Evolutionary conservation across 2,329 filamentous ascomycete species (phyloP).

Genomic region (Rhynchosporium graminicola): DNA sequence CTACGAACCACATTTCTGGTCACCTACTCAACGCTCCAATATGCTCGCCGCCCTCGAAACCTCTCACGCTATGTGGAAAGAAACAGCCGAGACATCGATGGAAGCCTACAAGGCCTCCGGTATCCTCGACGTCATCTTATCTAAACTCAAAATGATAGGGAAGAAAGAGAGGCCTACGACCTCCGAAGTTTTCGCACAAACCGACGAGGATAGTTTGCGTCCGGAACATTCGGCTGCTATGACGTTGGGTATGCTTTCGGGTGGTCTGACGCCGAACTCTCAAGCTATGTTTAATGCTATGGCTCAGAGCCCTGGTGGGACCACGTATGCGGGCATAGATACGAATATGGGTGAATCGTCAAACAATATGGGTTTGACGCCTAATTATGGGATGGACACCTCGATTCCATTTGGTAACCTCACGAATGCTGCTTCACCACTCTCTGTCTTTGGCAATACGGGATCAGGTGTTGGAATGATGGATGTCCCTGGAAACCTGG

Average conservation of each 20-base stretch:
- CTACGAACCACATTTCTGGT: constrained; percentile 57
- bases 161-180: constrained; percentile 27
- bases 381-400: constrained; percentile 42
- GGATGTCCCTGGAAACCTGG: constrained; percentile 58
- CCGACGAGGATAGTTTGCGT: constrained; percentile 54
- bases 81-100: constrained; percentile 74
- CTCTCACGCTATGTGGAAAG: constrained; percentile 78
- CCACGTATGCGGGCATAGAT: constrained; percentile 36
- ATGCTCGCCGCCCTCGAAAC: constrained; percentile 76
- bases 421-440: constrained; percentile 43
- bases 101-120: constrained; percentile 87
- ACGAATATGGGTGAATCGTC: constrained; percentile 37
- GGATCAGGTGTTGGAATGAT: constrained; percentile 50
- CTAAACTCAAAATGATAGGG: constrained; percentile 64
- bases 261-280: constrained; percentile 54
- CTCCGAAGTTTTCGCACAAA: constrained; percentile 36
- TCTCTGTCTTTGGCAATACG: constrained; percentile 52
- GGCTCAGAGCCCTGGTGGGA: constrained; percentile 39
- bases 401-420: constrained; percentile 34
- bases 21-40: constrained; percentile 61
- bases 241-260: constrained; percentile 69
- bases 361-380: constrained; percentile 45
- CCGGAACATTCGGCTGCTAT: constrained; percentile 67
- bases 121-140: constrained; percentile 80
- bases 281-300: constrained; percentile 41